Base-by-base conservation (phyloP, 1,139 yeast genomes). In the Yamadazyma friedrichii region DNA sequence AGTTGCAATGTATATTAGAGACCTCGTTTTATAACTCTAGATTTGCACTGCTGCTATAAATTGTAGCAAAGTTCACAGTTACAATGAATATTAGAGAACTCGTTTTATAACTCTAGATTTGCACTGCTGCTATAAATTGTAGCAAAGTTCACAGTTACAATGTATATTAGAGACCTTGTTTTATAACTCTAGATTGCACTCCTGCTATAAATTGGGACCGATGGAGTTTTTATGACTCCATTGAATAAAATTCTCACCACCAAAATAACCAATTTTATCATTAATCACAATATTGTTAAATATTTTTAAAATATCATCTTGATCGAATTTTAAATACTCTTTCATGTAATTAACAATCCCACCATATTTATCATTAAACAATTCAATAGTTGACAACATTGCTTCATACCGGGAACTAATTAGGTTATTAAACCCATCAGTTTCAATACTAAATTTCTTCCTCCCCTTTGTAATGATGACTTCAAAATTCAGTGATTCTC, bases 391-490 rank as follows among this genome's bases (percentile, higher is more conserved):
- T 2, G 78, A 74, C 46, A 83, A 62, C 93, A 87, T 84, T 2
- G 88, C 81, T 51, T 85, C 94, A 53, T 81, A 80, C 39, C 80
- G 70, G 9, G 88, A 79, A 47, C 88, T 78, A 41, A 84, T 64
- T 58, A 87, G 64, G 52, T 80, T 80, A 15, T 66, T 61, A 56
- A 80, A 72, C 6, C 83, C 84, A 35, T 74, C 74, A 15, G 62
- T 61, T 44, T 69, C 75, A 15, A 75, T 43, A 1, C 60, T 47
- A 74, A 78, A 76, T 36, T 61, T 52, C 32, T 54, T 44, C 43
- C 76, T 59, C 3, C 76, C 76, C 38, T 58, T 62, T 5, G 61
- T 49, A 6, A 71, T 55, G 26, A 52, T 15, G 6, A 47, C 43
- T 37, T 64, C 69, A 53, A 72, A 63, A 45, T 64, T 54, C 17